A percentile compares a stretch with the other conserved stretches of the same genome.
These are phyloP conservation scores for Xylaria scruposa DNA, from an alignment of 495 filamentous ascomycete genomes.

Conservation along the genomic window DNA sequence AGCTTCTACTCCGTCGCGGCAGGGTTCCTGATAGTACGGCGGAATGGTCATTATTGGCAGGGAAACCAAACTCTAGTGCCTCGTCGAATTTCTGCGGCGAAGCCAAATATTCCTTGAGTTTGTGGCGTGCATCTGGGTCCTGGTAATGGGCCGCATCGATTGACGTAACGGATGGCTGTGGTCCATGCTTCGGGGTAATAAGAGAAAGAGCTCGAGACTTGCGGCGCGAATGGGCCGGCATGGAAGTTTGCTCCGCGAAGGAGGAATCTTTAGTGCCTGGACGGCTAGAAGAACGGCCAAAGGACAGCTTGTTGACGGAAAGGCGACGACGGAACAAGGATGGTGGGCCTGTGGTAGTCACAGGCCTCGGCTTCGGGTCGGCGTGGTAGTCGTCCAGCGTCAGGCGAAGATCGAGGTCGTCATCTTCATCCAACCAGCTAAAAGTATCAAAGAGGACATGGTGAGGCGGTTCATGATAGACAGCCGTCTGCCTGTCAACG, in stretches of 20 bases:
- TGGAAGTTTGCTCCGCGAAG: constrained; percentile 40
- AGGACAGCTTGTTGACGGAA: constrained; percentile 62
- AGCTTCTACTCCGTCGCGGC: constrained; percentile 2
- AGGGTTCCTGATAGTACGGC: constrained; percentile 25
- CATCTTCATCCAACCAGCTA: constrained; percentile 81
- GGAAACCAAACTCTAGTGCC: constrained; percentile 92
- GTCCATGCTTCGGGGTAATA: constrained; percentile 54
- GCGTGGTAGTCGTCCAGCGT: constrained; percentile 61
- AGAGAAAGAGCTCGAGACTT: constrained; percentile 58
- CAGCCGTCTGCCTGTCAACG: constrained; percentile 2
- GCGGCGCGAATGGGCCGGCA: constrained; percentile 45
- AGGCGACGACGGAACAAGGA: constrained; percentile 59
- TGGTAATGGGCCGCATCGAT: constrained; percentile 85
- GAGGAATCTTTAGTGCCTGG: constrained; percentile 53
- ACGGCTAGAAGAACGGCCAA: constrained; percentile 55
- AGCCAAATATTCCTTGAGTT: constrained; percentile 84
- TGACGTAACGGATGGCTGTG: constrained; percentile 57
- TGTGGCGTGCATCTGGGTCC: constrained; percentile 87
- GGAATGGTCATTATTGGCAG: constrained; percentile 58
- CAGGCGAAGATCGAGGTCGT: constrained; percentile 73
- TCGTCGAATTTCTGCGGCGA: constrained; percentile 97
- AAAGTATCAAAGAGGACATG: constrained; percentile 69
- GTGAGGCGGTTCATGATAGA: constrained; percentile 28
- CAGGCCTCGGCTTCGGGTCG: constrained; percentile 51
- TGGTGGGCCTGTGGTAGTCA: constrained; percentile 48